phyloP scores from a whole-genome alignment of 2,329 filamentous ascomycete genomes.

The Fusarium newnesense region DNA sequence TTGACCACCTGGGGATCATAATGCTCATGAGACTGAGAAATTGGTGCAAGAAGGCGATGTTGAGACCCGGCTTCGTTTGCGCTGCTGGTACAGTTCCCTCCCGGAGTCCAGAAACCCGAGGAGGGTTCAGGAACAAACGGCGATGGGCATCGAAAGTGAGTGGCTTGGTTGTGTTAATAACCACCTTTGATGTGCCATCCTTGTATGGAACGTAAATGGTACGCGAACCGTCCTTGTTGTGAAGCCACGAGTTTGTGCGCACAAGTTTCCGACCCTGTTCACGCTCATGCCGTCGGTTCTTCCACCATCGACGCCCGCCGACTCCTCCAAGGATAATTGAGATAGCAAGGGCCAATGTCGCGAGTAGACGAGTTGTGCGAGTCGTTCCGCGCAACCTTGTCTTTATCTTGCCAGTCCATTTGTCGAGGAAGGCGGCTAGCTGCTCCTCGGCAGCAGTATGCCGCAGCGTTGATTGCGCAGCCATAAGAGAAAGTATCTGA shows the following conservation, averaged over 20 bases:
- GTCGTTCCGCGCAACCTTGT: constrained; percentile 71
- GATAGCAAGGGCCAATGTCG: constrained; percentile 78
- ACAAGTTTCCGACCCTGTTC: constrained; percentile 85
- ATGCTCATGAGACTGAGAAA: constrained; percentile 96
- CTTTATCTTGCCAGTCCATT: constrained; percentile 65
- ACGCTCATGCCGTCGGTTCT: constrained; percentile 76
- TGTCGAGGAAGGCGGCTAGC: constrained; percentile 70
- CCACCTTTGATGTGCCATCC: constrained; percentile 87
- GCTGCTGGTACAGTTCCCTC: constrained; percentile 83
- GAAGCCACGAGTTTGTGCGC: constrained; percentile 89
- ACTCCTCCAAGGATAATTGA: constrained; percentile 84
- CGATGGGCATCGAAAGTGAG: constrained; percentile 97
- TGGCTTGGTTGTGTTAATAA: constrained; percentile 88
- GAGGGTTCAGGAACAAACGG: constrained; percentile 90
- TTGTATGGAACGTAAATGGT: constrained; percentile 97
- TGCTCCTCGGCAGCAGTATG: constrained; percentile 73
- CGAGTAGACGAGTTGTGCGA: constrained; percentile 76
- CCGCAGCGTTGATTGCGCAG: constrained; percentile 85
- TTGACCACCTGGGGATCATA: constrained; percentile 95
- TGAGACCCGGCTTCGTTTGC: constrained; percentile 92
- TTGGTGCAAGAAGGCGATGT: constrained; percentile 95
- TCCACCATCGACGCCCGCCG: constrained; percentile 83
- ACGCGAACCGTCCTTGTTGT: constrained; percentile 92
- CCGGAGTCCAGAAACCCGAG: constrained; percentile 79
- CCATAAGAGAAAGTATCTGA: constrained; percentile 66